phyloP scores from a whole-genome alignment of 1,284 basidiomycete genomes.

The Trichosporon inkin region DNA sequence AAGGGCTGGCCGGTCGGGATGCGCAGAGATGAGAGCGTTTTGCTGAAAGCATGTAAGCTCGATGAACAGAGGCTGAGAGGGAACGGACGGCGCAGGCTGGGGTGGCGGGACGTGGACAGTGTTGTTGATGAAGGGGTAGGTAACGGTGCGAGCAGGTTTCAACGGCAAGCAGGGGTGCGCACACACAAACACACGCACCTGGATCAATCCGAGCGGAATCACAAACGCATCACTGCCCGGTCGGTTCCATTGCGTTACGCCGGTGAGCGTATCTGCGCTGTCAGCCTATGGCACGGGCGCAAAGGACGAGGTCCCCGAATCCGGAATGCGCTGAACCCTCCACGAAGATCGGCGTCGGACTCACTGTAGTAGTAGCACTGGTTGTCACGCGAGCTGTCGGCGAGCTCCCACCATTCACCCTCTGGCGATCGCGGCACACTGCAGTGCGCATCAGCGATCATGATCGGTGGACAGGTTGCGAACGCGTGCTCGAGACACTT shows the following conservation, averaged over 20 bases:
- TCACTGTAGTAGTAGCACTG: conserved; percentile 84
- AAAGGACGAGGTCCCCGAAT: not conserved
- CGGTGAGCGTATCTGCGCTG: conserved; percentile 63
- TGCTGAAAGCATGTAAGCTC: conserved; percentile 6
- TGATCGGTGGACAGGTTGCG: not conserved
- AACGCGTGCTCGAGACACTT: conserved; percentile 38
- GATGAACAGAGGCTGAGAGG: not conserved
- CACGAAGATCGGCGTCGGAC: conserved; percentile 14
- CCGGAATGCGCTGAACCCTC: not conserved
- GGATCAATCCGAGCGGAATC: conserved; percentile 81
- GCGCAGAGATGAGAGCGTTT: conserved; percentile 1
- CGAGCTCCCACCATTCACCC: conserved; percentile 94
- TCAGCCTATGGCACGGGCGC: not conserved
- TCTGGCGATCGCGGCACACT: conserved; percentile 75
- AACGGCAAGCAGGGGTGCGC: not conserved
- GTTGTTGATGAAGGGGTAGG: not conserved
- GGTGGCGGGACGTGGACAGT: not conserved
- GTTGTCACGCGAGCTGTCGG: conserved; percentile 69
- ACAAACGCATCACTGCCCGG: conserved; percentile 69
- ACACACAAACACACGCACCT: conserved; percentile 44
- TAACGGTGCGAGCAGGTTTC: not conserved
- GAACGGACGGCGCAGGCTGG: not conserved
- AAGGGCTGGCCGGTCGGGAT: not conserved
- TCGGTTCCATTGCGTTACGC: conserved; percentile 82
- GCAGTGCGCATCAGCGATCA: conserved; percentile 7